A percentile compares a stretch with the other conserved stretches of the same genome.
phyloP scores from a whole-genome alignment of 2,329 filamentous ascomycete genomes.

The Fusarium euwallaceae region DNA sequence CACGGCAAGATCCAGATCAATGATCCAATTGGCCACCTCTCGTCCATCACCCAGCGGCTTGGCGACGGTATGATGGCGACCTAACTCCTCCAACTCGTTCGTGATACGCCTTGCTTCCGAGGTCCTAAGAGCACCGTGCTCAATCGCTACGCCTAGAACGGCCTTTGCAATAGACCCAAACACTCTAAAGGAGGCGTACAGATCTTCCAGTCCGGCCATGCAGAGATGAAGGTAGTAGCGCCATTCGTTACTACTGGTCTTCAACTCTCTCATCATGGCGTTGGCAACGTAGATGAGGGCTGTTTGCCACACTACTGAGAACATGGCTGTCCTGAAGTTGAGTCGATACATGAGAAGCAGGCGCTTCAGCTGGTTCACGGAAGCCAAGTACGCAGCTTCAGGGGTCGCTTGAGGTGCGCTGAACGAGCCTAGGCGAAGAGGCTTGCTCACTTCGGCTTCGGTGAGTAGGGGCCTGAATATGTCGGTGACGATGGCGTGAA shows the following conservation, averaged over 20 bases:
- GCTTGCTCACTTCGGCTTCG: neutral
- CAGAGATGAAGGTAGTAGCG: conserved; percentile 52
- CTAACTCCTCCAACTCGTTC: neutral
- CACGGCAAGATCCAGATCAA: conserved; percentile 7
- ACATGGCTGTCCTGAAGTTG: conserved; percentile 47
- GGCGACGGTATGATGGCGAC: neutral
- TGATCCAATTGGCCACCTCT: conserved; percentile 4
- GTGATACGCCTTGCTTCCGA: neutral
- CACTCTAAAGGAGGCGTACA: conserved; percentile 1
- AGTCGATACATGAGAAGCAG: conserved; percentile 51
- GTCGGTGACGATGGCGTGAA: conserved; percentile 38
- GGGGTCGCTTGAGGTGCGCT: conserved; percentile 34
- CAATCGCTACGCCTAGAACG: neutral
- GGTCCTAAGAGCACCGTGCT: neutral
- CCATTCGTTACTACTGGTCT: conserved; percentile 46
- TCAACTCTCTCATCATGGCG: conserved; percentile 47
- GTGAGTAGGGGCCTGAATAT: conserved; percentile 45
- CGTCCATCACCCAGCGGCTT: neutral
- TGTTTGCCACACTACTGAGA: conserved; percentile 55
- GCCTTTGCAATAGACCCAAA: conserved; percentile 9
- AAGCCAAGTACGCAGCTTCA: conserved; percentile 46
- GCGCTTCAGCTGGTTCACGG: conserved; percentile 53
- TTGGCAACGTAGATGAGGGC: conserved; percentile 54
- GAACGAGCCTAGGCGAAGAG: conserved; percentile 44
- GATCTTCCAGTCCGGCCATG: conserved; percentile 51